Conservation (phyloP, 495 filamentous ascomycete genomes). For the Baudoinia panamericana region DNA sequence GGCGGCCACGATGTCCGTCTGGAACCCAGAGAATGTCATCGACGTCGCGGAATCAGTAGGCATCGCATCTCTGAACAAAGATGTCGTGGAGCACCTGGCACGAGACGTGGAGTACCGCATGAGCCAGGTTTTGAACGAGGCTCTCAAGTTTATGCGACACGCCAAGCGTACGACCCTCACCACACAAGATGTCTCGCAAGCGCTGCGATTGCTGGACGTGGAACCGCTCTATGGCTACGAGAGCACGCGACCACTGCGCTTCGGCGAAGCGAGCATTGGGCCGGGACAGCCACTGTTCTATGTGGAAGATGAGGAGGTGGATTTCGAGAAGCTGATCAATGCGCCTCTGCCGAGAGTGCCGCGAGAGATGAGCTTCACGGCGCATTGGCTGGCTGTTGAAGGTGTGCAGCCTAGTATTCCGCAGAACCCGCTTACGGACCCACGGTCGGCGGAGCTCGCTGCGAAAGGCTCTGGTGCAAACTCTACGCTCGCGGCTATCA, state of each 20-base stretch:
- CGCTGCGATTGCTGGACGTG: constrained; percentile 72
- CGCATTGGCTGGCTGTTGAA: constrained; percentile 91
- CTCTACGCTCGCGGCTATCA: constrained; percentile 64
- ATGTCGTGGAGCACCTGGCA: constrained; percentile 68
- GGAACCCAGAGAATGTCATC: constrained; percentile 90
- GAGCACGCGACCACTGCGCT: constrained; percentile 68
- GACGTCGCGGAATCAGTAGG: constrained; percentile 95
- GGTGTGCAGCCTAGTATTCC: constrained; percentile 92
- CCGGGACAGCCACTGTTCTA: constrained; percentile 95
- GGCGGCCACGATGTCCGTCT: constrained; percentile 39
- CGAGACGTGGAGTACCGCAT: constrained; percentile 93
- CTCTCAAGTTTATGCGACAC: constrained; percentile 88
- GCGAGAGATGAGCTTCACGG: constrained; percentile 82
- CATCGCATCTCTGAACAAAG: constrained; percentile 61
- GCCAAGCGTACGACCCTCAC: constrained; percentile 67
- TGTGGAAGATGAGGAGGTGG: constrained; percentile 94
- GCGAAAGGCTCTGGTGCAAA: constrained; percentile 82
- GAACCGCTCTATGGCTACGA: constrained; percentile 96
- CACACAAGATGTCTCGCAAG: constrained; percentile 74
- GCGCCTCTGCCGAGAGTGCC: constrained; percentile 88
- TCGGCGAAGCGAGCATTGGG: constrained; percentile 85
- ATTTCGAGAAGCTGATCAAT: constrained; percentile 98
- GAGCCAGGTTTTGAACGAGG: constrained; percentile 80
- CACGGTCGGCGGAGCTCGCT: constrained; percentile 65
- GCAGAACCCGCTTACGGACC: constrained; percentile 83